Base-by-base conservation (phyloP, 139 green algal species). In the Eudorina sp. region DNA sequence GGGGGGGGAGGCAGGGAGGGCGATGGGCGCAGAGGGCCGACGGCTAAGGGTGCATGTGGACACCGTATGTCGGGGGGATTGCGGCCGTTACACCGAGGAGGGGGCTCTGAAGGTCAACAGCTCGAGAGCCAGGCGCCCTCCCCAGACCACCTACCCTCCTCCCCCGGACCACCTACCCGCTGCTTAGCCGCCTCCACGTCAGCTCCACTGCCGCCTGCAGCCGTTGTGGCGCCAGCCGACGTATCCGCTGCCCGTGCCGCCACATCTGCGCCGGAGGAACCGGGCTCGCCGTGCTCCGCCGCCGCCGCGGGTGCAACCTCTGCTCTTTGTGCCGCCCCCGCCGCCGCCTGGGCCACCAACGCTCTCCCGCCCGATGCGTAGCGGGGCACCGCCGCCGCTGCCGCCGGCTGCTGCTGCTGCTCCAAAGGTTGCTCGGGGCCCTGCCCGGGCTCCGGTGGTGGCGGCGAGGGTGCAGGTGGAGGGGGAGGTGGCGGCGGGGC, bases 281-380 rank as follows among this genome's bases (percentile, higher is more conserved):
- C 55, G 29, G 41, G 29, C n/a, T 25, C n/a, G 23, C 27, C 45
- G 34, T 69, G 38, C 64, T 25, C 58, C 29, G 9, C 34, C 14
- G 27, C 53, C 27, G 21, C 27, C 53, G 18, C 38, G 3, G 43
- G 29, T 48, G 34, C 62, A 1, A n/a, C n/a, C n/a, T n/a, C n/a
- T n/a, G n/a, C n/a, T n/a, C n/a, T n/a, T n/a, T n/a, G n/a, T n/a
- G 46, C 48, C 64, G 86, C 86, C n/a, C 48, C 86, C 4, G 80
- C 80, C n/a, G 76, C 36, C 18, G 62, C 41, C 43, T 76, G 62
- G 16, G 80, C 80, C 16, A 62, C 80, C 80, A 53, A 27, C 1
- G 80, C 80, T 43, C 60, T n/a, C 41, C 80, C 80, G 13, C 80
- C 80, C 18, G 80, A 86, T 0, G 38, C 14, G 58, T 86, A 86